A percentile compares a stretch with the other conserved stretches of the same genome.
These are phyloP conservation scores for Skeletonema costatum DNA, from an alignment of 108 stramenopile genomes.

Conservation along the genomic window DNA sequence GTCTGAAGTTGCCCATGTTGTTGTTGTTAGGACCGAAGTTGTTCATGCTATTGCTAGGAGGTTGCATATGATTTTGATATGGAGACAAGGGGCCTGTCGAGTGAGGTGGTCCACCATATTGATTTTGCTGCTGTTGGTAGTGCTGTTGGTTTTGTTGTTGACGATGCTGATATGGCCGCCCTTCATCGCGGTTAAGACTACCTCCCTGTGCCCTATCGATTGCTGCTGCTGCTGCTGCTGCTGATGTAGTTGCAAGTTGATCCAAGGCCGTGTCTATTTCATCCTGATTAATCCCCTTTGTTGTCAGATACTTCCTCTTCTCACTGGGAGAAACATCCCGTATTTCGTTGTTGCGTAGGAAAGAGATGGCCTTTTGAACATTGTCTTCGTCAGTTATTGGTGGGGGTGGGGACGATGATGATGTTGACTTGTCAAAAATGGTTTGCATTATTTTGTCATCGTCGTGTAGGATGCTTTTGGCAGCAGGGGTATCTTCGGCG, in stretches of 20 bases:
- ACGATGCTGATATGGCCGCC: no score
- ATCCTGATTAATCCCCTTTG: conserved; percentile 10
- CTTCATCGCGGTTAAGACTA: background rate
- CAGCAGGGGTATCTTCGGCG: background rate
- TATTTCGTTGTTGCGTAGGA: conserved; percentile 31
- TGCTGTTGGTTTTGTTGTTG: background rate
- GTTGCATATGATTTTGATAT: background rate
- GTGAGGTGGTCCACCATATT: background rate
- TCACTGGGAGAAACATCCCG: conserved; percentile 8
- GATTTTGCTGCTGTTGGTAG: background rate
- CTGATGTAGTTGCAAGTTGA: conserved; percentile 1
- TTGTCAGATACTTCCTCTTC: conserved; percentile 22
- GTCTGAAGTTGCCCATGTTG: background rate
- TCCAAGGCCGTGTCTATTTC: conserved; percentile 33
- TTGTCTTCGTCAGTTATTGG: conserved; percentile 12
- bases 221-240: background rate
- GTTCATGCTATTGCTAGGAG: background rate
- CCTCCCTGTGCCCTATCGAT: background rate
- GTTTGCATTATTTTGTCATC: background rate
- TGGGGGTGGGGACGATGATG: background rate
- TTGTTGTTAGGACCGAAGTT: background rate
- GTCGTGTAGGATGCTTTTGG: background rate
- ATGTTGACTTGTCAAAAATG: background rate
- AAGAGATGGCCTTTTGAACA: conserved; percentile 30
- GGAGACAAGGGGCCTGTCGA: background rate